Evolutionary conservation across 345 rosid species (phyloP).

Genomic region (Gynandropsis gynandra): DNA sequence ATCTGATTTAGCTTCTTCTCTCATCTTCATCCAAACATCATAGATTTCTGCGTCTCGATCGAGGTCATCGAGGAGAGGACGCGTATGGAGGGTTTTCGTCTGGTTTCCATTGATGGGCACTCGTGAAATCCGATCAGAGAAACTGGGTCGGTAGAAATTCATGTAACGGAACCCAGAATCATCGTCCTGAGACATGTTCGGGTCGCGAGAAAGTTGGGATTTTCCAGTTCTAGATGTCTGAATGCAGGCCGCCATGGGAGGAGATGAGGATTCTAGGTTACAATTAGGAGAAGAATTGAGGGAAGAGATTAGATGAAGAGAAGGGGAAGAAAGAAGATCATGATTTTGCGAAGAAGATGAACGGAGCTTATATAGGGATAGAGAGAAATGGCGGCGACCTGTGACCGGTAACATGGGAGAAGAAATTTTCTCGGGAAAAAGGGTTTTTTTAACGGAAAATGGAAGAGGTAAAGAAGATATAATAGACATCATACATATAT

Average conservation of each 20-base stretch:
- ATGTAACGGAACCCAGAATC: slow-evolving; percentile 26
- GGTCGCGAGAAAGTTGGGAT: slow-evolving; percentile 34
- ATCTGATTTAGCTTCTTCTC: slow-evolving; percentile 59
- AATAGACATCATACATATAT: not conserved
- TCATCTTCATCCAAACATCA: slow-evolving; percentile 51
- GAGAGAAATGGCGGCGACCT: slow-evolving; percentile 7
- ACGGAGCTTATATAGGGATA: slow-evolving; percentile 19
- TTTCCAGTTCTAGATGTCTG: slow-evolving; percentile 36
- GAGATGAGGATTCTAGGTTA: not conserved
- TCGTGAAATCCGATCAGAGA: slow-evolving; percentile 24
- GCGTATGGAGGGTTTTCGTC: slow-evolving; percentile 20
- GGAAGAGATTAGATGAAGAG: not conserved
- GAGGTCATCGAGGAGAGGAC: slow-evolving; percentile 5
- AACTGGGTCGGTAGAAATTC: slow-evolving; percentile 37
- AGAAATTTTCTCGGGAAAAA: not conserved
- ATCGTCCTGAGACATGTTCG: slow-evolving; percentile 30
- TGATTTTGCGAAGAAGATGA: slow-evolving; percentile 13
- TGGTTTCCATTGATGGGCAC: slow-evolving; percentile 28
- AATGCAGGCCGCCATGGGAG: slow-evolving; percentile 62
- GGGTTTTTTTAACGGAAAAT: not conserved
- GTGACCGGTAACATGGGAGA: not conserved
- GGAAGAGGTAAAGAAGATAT: not conserved
- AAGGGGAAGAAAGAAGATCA: slow-evolving; percentile 3
- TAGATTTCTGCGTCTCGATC: slow-evolving; percentile 20
- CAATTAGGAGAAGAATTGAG: not conserved